Conservation (phyloP, 768 basidiomycete species). For the Lentinula raphanica region DNA sequence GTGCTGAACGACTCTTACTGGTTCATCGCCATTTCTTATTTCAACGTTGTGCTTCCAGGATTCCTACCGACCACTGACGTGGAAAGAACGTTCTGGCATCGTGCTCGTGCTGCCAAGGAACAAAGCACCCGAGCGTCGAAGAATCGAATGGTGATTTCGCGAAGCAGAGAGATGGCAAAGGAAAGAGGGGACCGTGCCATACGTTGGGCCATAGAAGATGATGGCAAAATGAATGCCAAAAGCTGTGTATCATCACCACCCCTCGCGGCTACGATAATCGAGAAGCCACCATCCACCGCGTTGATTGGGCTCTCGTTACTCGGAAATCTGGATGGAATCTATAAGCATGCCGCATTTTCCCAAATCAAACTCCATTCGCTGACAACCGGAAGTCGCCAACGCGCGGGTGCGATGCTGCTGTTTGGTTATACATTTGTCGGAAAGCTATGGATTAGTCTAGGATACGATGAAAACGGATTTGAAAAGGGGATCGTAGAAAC, state of each 20-base stretch:
- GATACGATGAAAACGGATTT: slow-evolving; percentile 77
- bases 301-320: slow-evolving; percentile 77
- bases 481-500: slow-evolving; percentile 50
- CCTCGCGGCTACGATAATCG: slow-evolving; percentile 3
- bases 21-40: slow-evolving; percentile 78
- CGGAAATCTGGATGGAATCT: slow-evolving; percentile 81
- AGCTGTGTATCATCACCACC: not conserved
- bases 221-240: slow-evolving; percentile 41
- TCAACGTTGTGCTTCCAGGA: slow-evolving; percentile 74
- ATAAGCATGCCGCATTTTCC: slow-evolving; percentile 62
- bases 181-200: slow-evolving; percentile 58
- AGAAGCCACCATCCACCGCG: slow-evolving; percentile 49
- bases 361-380: slow-evolving; percentile 60
- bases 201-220: slow-evolving; percentile 72
- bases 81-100: slow-evolving; percentile 62
- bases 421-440: slow-evolving; percentile 76
- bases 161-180: slow-evolving; percentile 59
- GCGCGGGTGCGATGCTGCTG: slow-evolving; percentile 71
- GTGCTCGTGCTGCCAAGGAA: slow-evolving; percentile 60
- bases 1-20: slow-evolving; percentile 62
- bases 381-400: slow-evolving; percentile 82
- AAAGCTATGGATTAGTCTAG: slow-evolving; percentile 74
- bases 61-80: slow-evolving; percentile 53
- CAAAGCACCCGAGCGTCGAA: slow-evolving; percentile 68
- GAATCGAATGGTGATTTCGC: slow-evolving; percentile 53